Percentiles rank a stretch among this genome's conserved stretches.
Evolutionary conservation across 805 yeast species (phyloP).

Genomic region (Alloascoidea hylecoeti): DNA sequence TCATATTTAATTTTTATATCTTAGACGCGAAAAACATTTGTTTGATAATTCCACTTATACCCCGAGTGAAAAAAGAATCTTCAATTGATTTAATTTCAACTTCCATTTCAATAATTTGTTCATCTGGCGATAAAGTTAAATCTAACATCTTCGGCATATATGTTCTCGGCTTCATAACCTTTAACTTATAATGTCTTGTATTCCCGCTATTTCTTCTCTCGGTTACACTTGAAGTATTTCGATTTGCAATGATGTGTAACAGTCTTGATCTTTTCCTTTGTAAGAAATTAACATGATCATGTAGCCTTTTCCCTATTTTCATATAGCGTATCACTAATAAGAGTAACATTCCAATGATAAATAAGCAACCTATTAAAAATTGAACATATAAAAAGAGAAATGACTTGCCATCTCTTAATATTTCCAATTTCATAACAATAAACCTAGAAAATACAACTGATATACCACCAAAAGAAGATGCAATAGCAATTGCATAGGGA

Average conservation of each 20-base stretch:
- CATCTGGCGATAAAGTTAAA: neutral
- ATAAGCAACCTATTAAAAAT: neutral
- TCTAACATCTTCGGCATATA: neutral
- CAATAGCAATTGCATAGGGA: conserved; percentile 23
- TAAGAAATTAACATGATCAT: neutral
- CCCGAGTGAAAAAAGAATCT: neutral
- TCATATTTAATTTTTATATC: no score
- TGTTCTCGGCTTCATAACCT: neutral
- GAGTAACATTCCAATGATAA: neutral
- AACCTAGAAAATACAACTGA: conserved; percentile 33
- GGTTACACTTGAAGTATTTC: neutral
- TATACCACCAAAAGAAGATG: conserved; percentile 17
- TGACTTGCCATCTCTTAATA: conserved; percentile 10
- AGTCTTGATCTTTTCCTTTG: neutral
- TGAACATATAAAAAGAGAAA: conserved; percentile 14
- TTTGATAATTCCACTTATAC: neutral
- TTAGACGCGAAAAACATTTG: conserved; percentile 1
- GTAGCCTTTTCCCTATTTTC: neutral
- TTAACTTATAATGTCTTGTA: no score
- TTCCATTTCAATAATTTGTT: neutral
- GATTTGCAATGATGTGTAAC: neutral
- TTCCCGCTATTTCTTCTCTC: neutral
- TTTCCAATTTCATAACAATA: conserved; percentile 34
- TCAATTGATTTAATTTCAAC: neutral
- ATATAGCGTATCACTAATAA: neutral